Base-by-base conservation (phyloP, 805 yeast species). In the Pichia manshurica region DNA sequence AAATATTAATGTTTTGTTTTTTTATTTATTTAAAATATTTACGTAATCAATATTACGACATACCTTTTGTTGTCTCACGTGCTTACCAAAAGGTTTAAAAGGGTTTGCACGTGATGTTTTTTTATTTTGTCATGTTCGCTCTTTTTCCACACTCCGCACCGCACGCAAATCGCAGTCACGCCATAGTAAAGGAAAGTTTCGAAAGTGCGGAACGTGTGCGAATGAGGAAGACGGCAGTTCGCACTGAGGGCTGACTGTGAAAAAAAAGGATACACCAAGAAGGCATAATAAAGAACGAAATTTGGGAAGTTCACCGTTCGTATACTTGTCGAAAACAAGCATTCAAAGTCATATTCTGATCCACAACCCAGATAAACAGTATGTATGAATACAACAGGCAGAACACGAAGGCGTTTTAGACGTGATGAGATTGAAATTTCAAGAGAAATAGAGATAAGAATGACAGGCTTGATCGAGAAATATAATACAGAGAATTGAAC, bases 311-410 rank as follows among this genome's bases (percentile, higher is more conserved):
- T 25, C 29, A 10, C 7, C 10, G 7, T 10, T 25, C 10, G 29
- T 8, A 25, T 7, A 8, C 29, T 8, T 10, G 29, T 25, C 29
- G 10, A 25, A 25, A 10, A 35, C 6, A 15, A 19, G 13, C 13
- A 19, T 25, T 20, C 16, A 39, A 39, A 39, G 42, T 22, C 39
- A 35, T 35, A 35, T 25, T 35, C 32, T 37, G 47, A 36, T 32
- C 19, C 23, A 45, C 42, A 45, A 38, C 23, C 47, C 47, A 45
- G 33, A 39, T 45, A 38, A 45, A 15, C 17, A 32, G 47, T 45
- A 45, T 45, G 47, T 45, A 39, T 22, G 25, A 28, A 2, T 10
- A 35, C 39, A 29, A 12, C 23, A 34, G 10, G 2, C 37, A 34
- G 20, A 19, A 10, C 15, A 2, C 7, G 37, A 34, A 9, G 37